These are phyloP conservation scores for Serendipita sp. DNA, from an alignment of 768 basidiomycete species.

Conservation along the genomic window DNA sequence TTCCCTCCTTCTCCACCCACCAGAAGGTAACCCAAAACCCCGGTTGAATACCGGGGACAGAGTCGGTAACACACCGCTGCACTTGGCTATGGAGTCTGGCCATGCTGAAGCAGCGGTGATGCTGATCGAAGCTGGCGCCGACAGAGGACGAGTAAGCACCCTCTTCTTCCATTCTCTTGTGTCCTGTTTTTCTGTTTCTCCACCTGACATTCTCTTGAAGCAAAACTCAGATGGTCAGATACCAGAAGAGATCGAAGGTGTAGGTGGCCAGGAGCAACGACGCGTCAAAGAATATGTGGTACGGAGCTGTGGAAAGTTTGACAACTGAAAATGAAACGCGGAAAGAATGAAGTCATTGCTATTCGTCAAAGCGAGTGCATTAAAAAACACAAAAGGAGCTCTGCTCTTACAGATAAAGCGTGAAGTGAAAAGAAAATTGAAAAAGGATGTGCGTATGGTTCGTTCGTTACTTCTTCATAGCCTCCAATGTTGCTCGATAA, in stretches of 20 bases:
- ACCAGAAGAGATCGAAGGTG: conserved; percentile 81
- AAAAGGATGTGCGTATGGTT: too few relatives aligned
- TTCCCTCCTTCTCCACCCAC: conserved; percentile 67
- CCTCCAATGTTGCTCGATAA: not conserved
- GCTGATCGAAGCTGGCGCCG: conserved; percentile 90
- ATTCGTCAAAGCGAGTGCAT: too few relatives aligned
- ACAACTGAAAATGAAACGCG: not conserved
- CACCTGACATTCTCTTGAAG: conserved; percentile 27
- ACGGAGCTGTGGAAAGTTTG: conserved; percentile 46
- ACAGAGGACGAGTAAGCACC: conserved; percentile 62
- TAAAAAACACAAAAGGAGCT: too few relatives aligned
- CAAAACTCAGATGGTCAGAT: conserved; percentile 68
- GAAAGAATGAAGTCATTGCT: too few relatives aligned
- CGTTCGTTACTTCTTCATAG: not conserved
- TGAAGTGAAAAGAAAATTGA: too few relatives aligned
- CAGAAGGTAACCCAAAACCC: conserved; percentile 57
- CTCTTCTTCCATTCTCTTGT: not conserved
- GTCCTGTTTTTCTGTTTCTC: not conserved
- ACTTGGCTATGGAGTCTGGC: conserved; percentile 93
- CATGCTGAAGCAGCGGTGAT: conserved; percentile 82
- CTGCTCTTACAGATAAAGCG: too few relatives aligned
- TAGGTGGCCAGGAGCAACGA: conserved; percentile 80
- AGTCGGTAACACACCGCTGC: conserved; percentile 84
- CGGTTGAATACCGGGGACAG: conserved; percentile 78
- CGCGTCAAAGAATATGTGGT: conserved; percentile 62